Base-by-base conservation (phyloP, 2,329 filamentous ascomycete species). In the Endocalyx cinctus region DNA sequence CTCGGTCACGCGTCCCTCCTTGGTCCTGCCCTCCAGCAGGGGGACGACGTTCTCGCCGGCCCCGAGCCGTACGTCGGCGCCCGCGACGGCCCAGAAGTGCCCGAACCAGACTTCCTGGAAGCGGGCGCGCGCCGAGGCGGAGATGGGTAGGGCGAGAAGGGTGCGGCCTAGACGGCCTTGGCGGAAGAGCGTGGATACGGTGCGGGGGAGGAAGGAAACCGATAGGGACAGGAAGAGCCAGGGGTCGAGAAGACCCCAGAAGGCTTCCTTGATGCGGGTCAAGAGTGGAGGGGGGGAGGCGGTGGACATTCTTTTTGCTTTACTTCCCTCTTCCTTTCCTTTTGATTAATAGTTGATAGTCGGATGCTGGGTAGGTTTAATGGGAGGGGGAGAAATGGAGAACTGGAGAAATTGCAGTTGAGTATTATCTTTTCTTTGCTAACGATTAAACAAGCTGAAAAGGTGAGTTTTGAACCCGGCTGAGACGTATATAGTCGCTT, bases 91-190 rank as follows among this genome's bases (percentile, higher is more conserved):
- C 79, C 79, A 84, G 58, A 84, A 82, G 25, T 59, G 57, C 33
- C 67, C 67, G 57, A 84, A 84, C 72, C 78, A 81, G 41, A 58
- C 64, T 3, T 63, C 56, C 10, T 25, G 62, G 34, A 78, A 60
- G 15, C 50, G 51, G n/a, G n/a, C n/a, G n/a, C n/a, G n/a, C n/a
- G n/a, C n/a, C 3, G 57, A 50, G 2, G 57, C 62, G 13, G 63
- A 67, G 27, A 70, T 31, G 13, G 76, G 57, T 5, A 61, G 13
- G 3, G 39, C 25, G 16, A 22, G 32, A 14, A 14, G 17, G 12
- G 37, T 8, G 4, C 12, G 53, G 34, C 38, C 20, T 35, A 58
- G 54, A 29, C 66, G 47, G 28, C 50, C 41, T 7, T 50, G 42
- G 18, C 46, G 43, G 28, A 72, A 11, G 20, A 79, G 60, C 10